Evolutionary conservation across 768 basidiomycete genomes (phyloP).

Genomic region (Boletus vermiculosoides): DNA sequence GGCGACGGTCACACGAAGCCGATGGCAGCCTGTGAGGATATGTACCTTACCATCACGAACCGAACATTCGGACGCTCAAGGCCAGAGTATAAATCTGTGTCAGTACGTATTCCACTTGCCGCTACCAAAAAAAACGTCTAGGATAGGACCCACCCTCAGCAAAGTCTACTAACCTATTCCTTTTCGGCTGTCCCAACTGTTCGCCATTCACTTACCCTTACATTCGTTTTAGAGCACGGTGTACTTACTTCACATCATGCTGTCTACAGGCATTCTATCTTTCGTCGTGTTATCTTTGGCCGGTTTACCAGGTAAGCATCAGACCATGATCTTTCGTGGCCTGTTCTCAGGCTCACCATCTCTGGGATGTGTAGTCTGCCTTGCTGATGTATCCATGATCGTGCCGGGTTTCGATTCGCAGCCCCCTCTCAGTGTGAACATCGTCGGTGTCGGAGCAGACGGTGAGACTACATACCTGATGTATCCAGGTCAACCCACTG

Average conservation of each 20-base stretch:
- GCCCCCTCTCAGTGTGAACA: constrained; percentile 38
- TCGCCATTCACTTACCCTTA: not conserved
- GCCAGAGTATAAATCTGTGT: not conserved
- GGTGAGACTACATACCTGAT: constrained; percentile 45
- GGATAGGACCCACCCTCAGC: not conserved
- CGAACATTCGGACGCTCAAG: not conserved
- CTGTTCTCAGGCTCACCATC: not conserved
- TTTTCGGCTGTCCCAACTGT: not conserved
- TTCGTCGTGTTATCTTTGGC: constrained; percentile 9
- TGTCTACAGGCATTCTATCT: not conserved
- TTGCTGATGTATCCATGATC: constrained; percentile 36
- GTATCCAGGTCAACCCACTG: constrained; percentile 36
- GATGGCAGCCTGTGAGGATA: not conserved
- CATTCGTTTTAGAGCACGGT: not conserved
- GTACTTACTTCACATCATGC: not conserved
- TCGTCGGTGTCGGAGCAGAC: constrained; percentile 41
- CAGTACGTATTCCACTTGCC: not conserved
- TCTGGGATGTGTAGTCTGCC: constrained; percentile 2
- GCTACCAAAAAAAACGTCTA: not conserved
- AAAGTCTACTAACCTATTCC: not conserved
- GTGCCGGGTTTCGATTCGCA: constrained; percentile 46
- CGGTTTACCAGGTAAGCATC: not conserved
- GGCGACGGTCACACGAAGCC: not conserved
- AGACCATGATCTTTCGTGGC: not conserved
- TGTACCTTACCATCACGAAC: not conserved